Percentiles rank a stretch among this genome's conserved stretches.
These are phyloP conservation scores for Babesia ovis DNA, from an alignment of 169 alveolate genomes.

Conservation along the genomic window DNA sequence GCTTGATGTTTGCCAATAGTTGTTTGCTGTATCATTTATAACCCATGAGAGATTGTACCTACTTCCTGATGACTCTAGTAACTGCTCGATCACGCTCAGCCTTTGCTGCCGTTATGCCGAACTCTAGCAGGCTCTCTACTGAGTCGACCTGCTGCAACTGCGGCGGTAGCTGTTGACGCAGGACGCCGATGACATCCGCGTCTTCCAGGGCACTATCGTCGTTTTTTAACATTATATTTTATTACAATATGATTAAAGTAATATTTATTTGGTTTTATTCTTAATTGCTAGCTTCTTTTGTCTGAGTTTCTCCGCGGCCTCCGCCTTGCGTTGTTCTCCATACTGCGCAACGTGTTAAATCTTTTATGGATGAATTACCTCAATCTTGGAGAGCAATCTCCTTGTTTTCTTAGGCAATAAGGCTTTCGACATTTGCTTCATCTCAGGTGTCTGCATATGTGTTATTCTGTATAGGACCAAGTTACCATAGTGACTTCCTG, in stretches of 20 bases:
- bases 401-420: conserved; percentile 63
- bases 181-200: conserved; percentile 19
- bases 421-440: conserved; percentile 51
- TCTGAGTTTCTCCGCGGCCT: conserved; percentile 50
- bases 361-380: conserved; percentile 32
- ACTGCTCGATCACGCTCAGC: conserved; percentile 34
- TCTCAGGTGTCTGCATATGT: conserved; percentile 37
- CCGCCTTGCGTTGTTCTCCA: conserved; percentile 50
- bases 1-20: conserved; percentile 36
- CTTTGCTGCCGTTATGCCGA: conserved; percentile 20
- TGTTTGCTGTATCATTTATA: conserved; percentile 12
- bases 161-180: conserved; percentile 43
- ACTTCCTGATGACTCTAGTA: conserved; percentile 9
- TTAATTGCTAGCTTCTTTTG: conserved; percentile 34
- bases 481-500: conserved; percentile 19
- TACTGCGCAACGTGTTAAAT: conserved; percentile 15
- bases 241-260: background rate
- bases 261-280: conserved; percentile 11
- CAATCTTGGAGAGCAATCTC: conserved; percentile 62
- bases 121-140: conserved; percentile 25
- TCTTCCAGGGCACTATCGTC: conserved; percentile 11
- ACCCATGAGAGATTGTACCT: background rate
- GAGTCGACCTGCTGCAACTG: conserved; percentile 14
- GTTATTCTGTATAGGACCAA: background rate
- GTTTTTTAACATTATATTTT: background rate